Evolutionary conservation across 2,329 filamentous ascomycete genomes (phyloP), one percentile per base, ranked within the genome.

Genomic region (Seiridium cupressi): DNA sequence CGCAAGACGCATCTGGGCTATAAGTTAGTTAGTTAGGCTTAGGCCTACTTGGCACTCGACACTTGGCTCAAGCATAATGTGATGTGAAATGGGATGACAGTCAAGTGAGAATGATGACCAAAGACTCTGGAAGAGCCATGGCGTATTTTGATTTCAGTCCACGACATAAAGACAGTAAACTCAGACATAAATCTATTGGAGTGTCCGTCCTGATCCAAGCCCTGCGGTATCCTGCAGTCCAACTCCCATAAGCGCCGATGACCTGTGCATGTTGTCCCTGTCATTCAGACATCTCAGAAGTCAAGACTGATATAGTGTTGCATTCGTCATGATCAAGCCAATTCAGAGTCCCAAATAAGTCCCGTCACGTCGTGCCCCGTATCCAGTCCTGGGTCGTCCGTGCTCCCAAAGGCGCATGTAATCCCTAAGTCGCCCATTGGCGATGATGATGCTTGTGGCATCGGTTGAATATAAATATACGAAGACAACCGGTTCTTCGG

Each of bases 361-460:
- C 34, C 57, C 57, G 42, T 59, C 57, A 59, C 57, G 40, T 54
- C 57, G 57, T 59, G 26, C n/a, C 57, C 57, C 48, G 26, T 44
- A 42, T n/a, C 42, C 49, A 59, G 42, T 59, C 57, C 57, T 53
- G 57, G 57, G 57, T 38, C 57, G 40, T 42, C 57, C 57, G 34
- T 59, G 44, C 42, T 35, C 35, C 40, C 11, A 31, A 18, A 58
- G 51, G 54, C 34, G 54, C n/a, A 48, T 31, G 32, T 57, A 44
- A 42, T n/a, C 49, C 49, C 34, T 47, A 46, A 57, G 44, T 46
- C 18, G 44, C 11, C 18, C 54, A 40, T 36, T 44, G n/a, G 54
- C 35, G 31, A 9, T 36, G 54, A 31, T 44, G 13, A 47, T 46
- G 40, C 42, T 13, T 31, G 47, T 46, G 44, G 26, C 54, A 57